Evolutionary conservation across 1,284 basidiomycete genomes (phyloP).

Genomic region (Moniliophthora roreri): DNA sequence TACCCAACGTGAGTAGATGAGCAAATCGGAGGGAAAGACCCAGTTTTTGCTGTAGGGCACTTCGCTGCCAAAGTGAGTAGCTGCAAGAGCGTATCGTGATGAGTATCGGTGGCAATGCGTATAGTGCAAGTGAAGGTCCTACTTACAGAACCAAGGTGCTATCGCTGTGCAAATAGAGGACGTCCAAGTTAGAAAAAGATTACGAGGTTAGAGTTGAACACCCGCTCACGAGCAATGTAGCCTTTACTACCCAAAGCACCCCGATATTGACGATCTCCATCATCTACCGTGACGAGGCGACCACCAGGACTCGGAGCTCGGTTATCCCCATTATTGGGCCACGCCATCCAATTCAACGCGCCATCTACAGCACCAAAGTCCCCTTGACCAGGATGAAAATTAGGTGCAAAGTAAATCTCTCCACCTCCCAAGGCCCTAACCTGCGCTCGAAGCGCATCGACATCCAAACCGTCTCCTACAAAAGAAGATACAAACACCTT

Average conservation of each 20-base stretch:
- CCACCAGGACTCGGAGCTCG: conserved; percentile 18
- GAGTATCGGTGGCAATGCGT: not conserved
- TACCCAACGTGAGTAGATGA: conserved; percentile 31
- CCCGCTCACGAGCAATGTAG: conserved; percentile 2
- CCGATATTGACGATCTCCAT: not conserved
- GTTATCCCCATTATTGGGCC: conserved; percentile 22
- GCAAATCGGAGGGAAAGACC: conserved; percentile 32
- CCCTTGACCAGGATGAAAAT: conserved; percentile 20
- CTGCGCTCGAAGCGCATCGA: conserved; percentile 11
- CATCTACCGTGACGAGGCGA: not conserved
- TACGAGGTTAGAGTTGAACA: too few species aligned
- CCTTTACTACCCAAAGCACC: not conserved
- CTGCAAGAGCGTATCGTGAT: conserved; percentile 11
- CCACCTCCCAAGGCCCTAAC: conserved; percentile 11
- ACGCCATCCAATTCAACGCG: conserved; percentile 23
- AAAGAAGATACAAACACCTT: conserved; percentile 21
- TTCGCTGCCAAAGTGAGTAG: conserved; percentile 34
- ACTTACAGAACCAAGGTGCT: not conserved
- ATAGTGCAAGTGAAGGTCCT: too few species aligned
- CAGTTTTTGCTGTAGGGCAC: conserved; percentile 29
- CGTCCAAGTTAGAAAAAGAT: not conserved
- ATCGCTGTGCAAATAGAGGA: conserved; percentile 17
- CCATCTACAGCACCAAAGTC: conserved; percentile 21
- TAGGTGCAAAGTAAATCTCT: conserved; percentile 20
- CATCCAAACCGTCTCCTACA: conserved; percentile 20